phyloP scores from a whole-genome alignment of 441 rosid genomes.

The Syzygium malaccense region DNA sequence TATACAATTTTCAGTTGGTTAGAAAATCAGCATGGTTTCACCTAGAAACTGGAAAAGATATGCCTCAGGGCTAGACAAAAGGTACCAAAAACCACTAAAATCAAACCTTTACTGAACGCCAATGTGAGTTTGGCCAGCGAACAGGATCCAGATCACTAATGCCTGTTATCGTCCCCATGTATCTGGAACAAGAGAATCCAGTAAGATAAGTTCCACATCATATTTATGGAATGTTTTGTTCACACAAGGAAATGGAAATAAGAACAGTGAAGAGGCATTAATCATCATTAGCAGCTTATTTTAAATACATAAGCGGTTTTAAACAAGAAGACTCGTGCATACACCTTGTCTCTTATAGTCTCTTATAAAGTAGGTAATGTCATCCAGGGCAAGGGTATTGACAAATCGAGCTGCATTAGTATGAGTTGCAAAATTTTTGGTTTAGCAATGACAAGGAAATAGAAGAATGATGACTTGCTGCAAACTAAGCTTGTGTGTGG shows the following conservation, averaged over 20 bases:
- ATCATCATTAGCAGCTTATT: neutral
- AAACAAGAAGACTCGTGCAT: neutral
- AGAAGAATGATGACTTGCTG: neutral
- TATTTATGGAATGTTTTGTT: neutral
- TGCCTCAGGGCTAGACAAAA: neutral
- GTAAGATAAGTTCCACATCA: neutral
- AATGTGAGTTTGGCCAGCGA: conserved; percentile 90
- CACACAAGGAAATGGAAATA: neutral
- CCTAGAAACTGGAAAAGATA: neutral
- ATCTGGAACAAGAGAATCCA: conserved; percentile 36
- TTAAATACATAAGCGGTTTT: neutral
- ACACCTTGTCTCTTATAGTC: neutral
- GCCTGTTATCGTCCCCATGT: conserved; percentile 99
- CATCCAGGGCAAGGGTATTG: neutral
- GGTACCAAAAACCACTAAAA: neutral
- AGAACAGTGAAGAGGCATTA: neutral
- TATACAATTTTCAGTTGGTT: neutral
- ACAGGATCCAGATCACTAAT: conserved; percentile 83
- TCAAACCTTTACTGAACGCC: conserved; percentile 97
- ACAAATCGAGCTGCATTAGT: neutral
- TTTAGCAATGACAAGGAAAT: neutral
- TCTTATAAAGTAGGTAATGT: neutral
- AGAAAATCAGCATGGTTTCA: neutral
- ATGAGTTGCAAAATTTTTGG: neutral
- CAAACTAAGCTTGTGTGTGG: neutral